Base-by-base conservation (phyloP, 192 early-diverging fungal species). In the Radiomyces spectabilis region DNA sequence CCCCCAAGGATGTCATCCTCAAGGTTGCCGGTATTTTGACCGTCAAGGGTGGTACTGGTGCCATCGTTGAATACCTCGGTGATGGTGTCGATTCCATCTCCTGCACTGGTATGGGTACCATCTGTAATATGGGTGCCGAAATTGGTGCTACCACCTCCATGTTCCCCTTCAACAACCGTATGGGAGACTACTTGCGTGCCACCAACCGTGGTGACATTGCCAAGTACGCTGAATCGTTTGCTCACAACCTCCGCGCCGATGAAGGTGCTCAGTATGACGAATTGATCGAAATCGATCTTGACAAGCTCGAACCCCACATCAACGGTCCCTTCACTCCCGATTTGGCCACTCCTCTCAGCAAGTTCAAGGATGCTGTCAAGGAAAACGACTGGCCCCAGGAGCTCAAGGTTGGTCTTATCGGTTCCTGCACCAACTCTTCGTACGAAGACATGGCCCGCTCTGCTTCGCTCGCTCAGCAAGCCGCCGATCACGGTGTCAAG, bases 51-150 rank as follows among this genome's bases (percentile, higher is more conserved):
- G 95, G 90, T 53, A 98, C 95, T 41, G 93, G 93, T 69, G 87
- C 90, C 47, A 95, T 98, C 47, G 85, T 98, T 57, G 95, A 98
- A 76, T 98, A 98, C 84, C 91, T 94, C 77, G 95, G 95, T 46
- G 78, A 86, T 4, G 95, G 95, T 75, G 89, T 93, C 42, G 89
- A 95, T 52, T 84, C 89, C 35, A 76, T 98, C 62, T 93, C 89
- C 43, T 94, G 92, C 72, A 98, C 95, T 51, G 95, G 93, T 61
- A 95, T 98, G 95, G 95, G 88, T 53, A 98, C 95, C 45, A 91
- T 98, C 64, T 98, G 95, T 77, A 98, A 98, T 80, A 95, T 98
- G 95, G 95, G 95, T 67, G 95, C 95, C 38, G 95, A 98, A 75
- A 88, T 97, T 54, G 95, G 95, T 59, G 95, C 95, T 29, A 98